Evolutionary conservation across 306 rosid genomes (phyloP).

Genomic region (Prunus fruticosa): DNA sequence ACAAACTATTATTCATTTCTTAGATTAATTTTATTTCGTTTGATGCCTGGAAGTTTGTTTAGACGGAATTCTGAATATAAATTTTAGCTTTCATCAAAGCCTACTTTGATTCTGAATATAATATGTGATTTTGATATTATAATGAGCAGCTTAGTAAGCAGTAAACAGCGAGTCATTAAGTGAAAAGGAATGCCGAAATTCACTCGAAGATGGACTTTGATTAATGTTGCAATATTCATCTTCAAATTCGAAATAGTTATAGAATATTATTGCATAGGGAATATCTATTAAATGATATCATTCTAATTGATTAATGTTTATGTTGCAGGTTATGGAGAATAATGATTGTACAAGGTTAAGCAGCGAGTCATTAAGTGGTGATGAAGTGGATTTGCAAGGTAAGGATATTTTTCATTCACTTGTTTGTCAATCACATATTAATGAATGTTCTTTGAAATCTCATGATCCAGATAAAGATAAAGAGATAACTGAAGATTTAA

Average conservation of each 20-base stretch:
- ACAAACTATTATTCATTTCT: background rate
- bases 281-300: background rate
- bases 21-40: no score
- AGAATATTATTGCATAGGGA: background rate
- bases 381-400: background rate
- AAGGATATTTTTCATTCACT: background rate
- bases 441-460: background rate
- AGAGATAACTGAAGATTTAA: background rate
- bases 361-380: background rate
- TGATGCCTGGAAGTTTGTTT: no score
- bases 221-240: background rate
- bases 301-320: background rate
- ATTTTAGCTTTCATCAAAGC: no score
- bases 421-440: background rate
- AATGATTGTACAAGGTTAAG: background rate
- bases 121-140: background rate
- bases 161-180: no score
- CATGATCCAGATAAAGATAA: background rate
- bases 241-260: background rate
- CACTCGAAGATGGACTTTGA: background rate
- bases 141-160: background rate
- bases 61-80: no score
- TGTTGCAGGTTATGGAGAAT: background rate
- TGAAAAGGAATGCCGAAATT: no score
- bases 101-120: background rate